Evolutionary conservation across 2,329 filamentous ascomycete genomes (phyloP).

Genomic region (Lecanosticta acicola): DNA sequence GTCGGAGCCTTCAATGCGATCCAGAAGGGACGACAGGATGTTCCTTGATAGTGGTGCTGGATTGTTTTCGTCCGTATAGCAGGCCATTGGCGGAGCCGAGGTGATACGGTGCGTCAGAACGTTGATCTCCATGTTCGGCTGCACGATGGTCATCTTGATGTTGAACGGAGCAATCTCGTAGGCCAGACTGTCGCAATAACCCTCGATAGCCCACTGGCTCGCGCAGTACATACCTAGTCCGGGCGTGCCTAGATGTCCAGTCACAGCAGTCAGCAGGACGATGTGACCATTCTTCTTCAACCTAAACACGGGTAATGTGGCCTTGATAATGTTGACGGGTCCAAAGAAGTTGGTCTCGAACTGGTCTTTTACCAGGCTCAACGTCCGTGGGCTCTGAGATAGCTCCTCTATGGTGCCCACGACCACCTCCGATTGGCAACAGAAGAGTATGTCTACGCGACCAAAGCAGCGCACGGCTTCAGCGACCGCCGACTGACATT

Average conservation of each 20-base stretch:
- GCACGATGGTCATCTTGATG: constrained; percentile 90
- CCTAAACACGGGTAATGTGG: constrained; percentile 72
- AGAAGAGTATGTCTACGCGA: constrained; percentile 81
- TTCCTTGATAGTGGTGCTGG: constrained; percentile 76
- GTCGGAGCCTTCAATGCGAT: constrained; percentile 52
- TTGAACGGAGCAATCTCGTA: constrained; percentile 97
- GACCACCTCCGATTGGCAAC: constrained; percentile 82
- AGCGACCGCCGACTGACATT: constrained; percentile 80
- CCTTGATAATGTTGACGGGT: constrained; percentile 92
- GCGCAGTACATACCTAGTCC: constrained; percentile 88
- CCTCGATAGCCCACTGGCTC: constrained; percentile 89
- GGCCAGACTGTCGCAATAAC: constrained; percentile 87
- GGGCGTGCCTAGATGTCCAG: constrained; percentile 86
- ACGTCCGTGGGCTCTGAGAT: constrained; percentile 63
- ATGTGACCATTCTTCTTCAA: constrained; percentile 80
- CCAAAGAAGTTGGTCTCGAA: constrained; percentile 95
- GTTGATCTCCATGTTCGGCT: constrained; percentile 89
- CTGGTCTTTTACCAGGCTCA: constrained; percentile 78
- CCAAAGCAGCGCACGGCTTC: constrained; percentile 81
- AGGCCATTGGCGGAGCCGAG: constrained; percentile 70
- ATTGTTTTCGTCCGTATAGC: constrained; percentile 63
- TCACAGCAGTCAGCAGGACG: constrained; percentile 81
- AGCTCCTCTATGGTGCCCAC: constrained; percentile 90
- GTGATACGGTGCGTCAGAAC: constrained; percentile 81
- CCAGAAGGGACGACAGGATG: constrained; percentile 73